Evolutionary conservation across 1,284 basidiomycete species (phyloP).

Genomic region (Mycena sp.): DNA sequence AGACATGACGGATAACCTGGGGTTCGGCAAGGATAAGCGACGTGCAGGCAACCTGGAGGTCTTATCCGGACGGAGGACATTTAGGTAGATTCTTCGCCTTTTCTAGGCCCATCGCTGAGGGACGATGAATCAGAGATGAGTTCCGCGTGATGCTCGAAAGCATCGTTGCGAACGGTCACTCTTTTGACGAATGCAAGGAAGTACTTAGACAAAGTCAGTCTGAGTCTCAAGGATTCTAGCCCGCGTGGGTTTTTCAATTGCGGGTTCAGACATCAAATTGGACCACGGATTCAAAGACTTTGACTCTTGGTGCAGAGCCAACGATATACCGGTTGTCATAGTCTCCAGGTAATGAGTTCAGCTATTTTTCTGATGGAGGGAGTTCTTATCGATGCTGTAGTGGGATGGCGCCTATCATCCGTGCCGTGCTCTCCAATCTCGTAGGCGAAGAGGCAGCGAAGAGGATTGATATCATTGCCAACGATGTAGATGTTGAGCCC

Average conservation of each 20-base stretch:
- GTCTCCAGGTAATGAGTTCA: constrained; percentile 81
- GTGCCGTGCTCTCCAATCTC: constrained; percentile 84
- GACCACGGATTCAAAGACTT: constrained; percentile 91
- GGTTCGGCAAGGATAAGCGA: constrained; percentile 75
- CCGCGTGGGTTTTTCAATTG: constrained; percentile 17
- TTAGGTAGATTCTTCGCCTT: constrained; percentile 62
- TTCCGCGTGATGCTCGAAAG: constrained; percentile 86
- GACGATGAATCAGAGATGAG: constrained; percentile 63
- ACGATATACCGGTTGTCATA: constrained; percentile 88
- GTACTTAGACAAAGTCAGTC: constrained; percentile 58
- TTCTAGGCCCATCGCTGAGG: background rate
- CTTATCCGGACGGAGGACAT: constrained; percentile 70
- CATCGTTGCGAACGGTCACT: constrained; percentile 68
- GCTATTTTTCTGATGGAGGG: constrained; percentile 23
- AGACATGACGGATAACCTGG: constrained; percentile 84
- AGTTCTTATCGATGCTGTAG: constrained; percentile 48
- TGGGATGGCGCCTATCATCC: constrained; percentile 93
- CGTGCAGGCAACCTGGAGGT: constrained; percentile 79
- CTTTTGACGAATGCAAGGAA: constrained; percentile 85
- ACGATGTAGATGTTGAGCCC: constrained; percentile 75
- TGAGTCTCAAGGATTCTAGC: constrained; percentile 10
- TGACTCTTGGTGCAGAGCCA: constrained; percentile 80
- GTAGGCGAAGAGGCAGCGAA: constrained; percentile 78
- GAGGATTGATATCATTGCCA: constrained; percentile 90
- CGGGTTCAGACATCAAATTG: constrained; percentile 77